Evolutionary conservation across 2,329 filamentous ascomycete genomes (phyloP).

Genomic region (Xylaria arbuscula): DNA sequence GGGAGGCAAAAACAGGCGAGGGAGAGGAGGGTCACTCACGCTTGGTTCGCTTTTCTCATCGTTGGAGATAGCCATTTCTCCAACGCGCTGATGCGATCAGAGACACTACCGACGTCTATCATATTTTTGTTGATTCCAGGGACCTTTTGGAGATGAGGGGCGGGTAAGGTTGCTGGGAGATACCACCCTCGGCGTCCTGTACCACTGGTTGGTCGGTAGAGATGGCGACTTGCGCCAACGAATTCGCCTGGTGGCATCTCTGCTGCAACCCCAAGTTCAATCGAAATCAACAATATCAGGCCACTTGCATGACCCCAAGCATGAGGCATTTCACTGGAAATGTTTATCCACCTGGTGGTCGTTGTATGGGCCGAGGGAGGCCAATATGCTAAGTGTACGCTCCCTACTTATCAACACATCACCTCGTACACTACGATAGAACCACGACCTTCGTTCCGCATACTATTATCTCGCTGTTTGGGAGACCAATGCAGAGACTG

Average conservation of each 20-base stretch:
- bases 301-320: slow-evolving; percentile 28
- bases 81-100: slow-evolving; percentile 12
- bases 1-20: slow-evolving; percentile 15
- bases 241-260: slow-evolving; percentile 20
- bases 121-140: slow-evolving; percentile 1
- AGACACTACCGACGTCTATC: slow-evolving; percentile 10
- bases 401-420: neutral
- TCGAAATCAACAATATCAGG: slow-evolving; percentile 18
- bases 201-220: slow-evolving; percentile 21
- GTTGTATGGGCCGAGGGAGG: slow-evolving; percentile 9
- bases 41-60: slow-evolving; percentile 12
- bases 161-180: slow-evolving; percentile 13
- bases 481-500: neutral
- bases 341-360: neutral
- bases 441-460: neutral
- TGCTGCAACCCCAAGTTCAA: slow-evolving; percentile 25
- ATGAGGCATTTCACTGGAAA: slow-evolving; percentile 15
- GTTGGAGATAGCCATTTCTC: slow-evolving; percentile 26
- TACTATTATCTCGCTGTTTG: neutral
- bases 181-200: slow-evolving; percentile 14
- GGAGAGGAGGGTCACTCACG: slow-evolving; percentile 9
- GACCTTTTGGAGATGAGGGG: slow-evolving; percentile 7
- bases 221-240: slow-evolving; percentile 24
- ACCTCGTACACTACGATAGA: neutral
- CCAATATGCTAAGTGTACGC: slow-evolving; percentile 8